Evolutionary conservation across 176 grass and related monocot species (phyloP).

Genomic region (Paspalum vaginatum): DNA sequence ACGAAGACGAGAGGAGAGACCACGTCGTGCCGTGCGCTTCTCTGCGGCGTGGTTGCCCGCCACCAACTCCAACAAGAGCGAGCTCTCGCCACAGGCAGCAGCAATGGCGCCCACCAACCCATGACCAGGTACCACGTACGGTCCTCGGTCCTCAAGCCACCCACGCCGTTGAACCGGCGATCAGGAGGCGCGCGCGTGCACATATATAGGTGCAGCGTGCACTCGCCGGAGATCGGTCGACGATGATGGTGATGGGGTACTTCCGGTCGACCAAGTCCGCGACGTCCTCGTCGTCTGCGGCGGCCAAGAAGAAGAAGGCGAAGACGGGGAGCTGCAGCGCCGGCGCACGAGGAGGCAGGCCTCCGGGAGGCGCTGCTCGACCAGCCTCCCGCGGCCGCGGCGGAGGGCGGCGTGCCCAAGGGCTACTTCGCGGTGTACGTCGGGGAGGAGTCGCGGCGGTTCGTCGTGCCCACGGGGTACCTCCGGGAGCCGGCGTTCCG

Average conservation of each 20-base stretch:
- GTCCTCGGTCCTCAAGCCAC: not conserved
- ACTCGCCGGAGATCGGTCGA: not conserved
- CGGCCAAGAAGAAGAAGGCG: not conserved
- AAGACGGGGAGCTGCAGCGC: not conserved
- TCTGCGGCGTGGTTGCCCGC: conserved; percentile 12
- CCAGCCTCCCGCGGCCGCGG: not conserved
- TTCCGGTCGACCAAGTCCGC: conserved; percentile 23
- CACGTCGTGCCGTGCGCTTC: conserved; percentile 22
- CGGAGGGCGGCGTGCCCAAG: conserved; percentile 42
- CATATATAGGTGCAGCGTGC: not conserved
- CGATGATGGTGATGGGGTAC: conserved; percentile 61
- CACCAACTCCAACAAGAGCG: conserved; percentile 28
- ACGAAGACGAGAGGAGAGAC: conserved; percentile 24
- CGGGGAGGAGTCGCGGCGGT: conserved; percentile 51
- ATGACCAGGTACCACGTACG: too few species aligned
- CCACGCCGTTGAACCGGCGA: not conserved
- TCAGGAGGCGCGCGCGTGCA: not conserved
- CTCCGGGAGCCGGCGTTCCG: conserved; percentile 56
- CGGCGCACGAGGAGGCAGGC: conserved; percentile 14
- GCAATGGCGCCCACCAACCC: conserved; percentile 34
- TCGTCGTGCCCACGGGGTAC: conserved; percentile 62
- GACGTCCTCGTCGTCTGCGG: not conserved
- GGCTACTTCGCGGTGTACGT: conserved; percentile 73
- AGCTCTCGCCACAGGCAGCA: not conserved
- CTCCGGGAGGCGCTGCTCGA: conserved; percentile 50